phyloP scores from a whole-genome alignment of 176 grass and related monocot species.

The Raddia distichophylla region DNA sequence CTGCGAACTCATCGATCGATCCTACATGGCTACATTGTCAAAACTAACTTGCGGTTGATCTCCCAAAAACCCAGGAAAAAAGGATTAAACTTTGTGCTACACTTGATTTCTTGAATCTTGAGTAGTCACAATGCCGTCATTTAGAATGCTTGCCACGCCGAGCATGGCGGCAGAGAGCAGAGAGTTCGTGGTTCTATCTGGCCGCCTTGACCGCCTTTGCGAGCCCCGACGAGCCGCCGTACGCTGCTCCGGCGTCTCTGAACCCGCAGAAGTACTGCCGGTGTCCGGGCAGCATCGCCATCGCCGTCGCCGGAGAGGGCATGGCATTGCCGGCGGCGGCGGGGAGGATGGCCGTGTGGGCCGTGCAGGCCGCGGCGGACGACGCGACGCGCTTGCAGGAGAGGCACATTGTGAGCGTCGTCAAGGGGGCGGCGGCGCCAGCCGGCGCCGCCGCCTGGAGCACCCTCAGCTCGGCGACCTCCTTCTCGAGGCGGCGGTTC shows the following conservation, averaged over 20 bases:
- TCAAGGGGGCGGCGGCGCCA: slow-evolving; percentile 47
- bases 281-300: slow-evolving; percentile 26
- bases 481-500: slow-evolving; percentile 85
- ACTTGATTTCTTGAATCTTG: slow-evolving; percentile 15
- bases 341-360: not conserved
- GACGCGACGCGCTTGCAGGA: slow-evolving; percentile 74
- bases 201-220: slow-evolving; percentile 49
- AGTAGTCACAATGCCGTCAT: not conserved
- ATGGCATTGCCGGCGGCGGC: not conserved
- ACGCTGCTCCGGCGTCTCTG: slow-evolving; percentile 28
- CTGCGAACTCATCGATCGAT: not conserved
- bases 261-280: slow-evolving; percentile 52
- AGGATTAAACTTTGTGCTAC: slow-evolving; percentile 1
- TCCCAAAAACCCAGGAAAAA: not conserved
- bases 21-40: slow-evolving; percentile 37
- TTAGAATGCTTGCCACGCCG: not conserved
- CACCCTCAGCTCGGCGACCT: slow-evolving; percentile 81
- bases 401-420: slow-evolving; percentile 85
- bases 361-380: not conserved
- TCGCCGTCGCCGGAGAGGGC: not conserved
- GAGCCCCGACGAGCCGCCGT: slow-evolving; percentile 2
- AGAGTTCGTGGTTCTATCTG: slow-evolving; percentile 17
- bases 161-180: not conserved
- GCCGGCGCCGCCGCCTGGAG: slow-evolving; percentile 56
- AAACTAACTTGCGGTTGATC: slow-evolving; percentile 27